These are phyloP conservation scores for Warburgia ugandensis DNA, from an alignment of 164 flowering plant species.

Conservation along the genomic window DNA sequence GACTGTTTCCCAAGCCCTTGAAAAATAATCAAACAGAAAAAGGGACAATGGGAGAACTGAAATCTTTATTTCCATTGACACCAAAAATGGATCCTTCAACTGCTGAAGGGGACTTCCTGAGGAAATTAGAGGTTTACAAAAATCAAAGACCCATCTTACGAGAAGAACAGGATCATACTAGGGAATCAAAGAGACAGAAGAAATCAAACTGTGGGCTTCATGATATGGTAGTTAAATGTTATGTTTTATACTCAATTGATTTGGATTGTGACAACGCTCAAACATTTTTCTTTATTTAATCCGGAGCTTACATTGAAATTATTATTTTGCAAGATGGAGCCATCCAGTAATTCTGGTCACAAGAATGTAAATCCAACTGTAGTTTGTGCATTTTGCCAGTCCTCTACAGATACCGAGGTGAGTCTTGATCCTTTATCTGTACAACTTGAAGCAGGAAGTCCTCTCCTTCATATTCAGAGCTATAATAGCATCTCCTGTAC, in stretches of 20 bases:
- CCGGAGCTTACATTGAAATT: background rate
- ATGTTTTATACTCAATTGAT: background rate
- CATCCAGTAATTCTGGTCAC: background rate
- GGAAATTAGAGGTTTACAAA: background rate
- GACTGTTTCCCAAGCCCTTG: too few relatives aligned
- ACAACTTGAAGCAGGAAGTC: too few relatives aligned
- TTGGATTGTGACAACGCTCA: background rate
- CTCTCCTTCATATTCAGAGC: too few relatives aligned
- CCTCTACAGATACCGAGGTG: constrained; percentile 9
- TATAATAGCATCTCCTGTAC: too few relatives aligned
- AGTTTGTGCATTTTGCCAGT: constrained; percentile 16
- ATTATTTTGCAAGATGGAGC: background rate
- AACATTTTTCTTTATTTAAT: background rate
- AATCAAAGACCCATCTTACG: constrained; percentile 2
- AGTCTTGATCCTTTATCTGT: background rate
- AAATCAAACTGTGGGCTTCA: constrained; percentile 1
- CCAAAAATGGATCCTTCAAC: background rate
- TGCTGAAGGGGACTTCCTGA: background rate
- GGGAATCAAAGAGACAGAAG: constrained; percentile 9
- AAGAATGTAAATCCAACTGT: background rate
- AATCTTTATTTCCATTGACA: background rate
- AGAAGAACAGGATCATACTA: background rate
- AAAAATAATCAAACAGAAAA: too few relatives aligned
- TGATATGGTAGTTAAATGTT: constrained; percentile 1
- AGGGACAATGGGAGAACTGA: too few relatives aligned